Conservation (phyloP, 139 green algal species). For the Chlamydomonas schloesseri region DNA sequence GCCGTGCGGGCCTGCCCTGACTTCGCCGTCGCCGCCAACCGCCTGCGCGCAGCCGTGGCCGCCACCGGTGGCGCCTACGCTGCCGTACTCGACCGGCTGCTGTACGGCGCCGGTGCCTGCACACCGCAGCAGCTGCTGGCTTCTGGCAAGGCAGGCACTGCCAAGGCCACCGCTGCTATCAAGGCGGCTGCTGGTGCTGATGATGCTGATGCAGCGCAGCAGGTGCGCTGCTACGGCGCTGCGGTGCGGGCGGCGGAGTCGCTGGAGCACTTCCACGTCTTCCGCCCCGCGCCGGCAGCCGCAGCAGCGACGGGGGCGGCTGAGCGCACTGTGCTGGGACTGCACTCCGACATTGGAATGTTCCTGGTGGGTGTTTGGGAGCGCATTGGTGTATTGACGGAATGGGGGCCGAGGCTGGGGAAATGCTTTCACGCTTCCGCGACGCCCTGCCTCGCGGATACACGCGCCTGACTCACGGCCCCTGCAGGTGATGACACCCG, state of each 20-base stretch:
- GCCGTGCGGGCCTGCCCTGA: slow-evolving; percentile 9
- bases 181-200: neutral
- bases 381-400: no score
- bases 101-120: neutral
- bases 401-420: no score
- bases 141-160: no score
- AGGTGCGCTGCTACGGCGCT: neutral
- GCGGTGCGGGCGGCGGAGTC: slow-evolving; percentile 23
- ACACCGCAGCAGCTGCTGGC: neutral
- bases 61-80: slow-evolving; percentile 24
- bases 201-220: no score
- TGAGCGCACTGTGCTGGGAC: neutral
- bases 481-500: slow-evolving; percentile 48
- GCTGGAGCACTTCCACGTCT: slow-evolving; percentile 53
- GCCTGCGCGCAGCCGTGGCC: slow-evolving; percentile 23
- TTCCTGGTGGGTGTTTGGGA: slow-evolving; percentile 34
- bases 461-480: no score
- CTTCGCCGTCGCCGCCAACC: slow-evolving; percentile 3
- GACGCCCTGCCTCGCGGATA: no score
- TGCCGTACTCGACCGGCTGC: slow-evolving; percentile 11
- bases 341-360: slow-evolving; percentile 51
- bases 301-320: no score
- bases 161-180: no score
- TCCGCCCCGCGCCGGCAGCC: neutral
- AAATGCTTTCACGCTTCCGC: no score